phyloP scores from a whole-genome alignment of 768 basidiomycete species.

The Termitomyces heimii region DNA sequence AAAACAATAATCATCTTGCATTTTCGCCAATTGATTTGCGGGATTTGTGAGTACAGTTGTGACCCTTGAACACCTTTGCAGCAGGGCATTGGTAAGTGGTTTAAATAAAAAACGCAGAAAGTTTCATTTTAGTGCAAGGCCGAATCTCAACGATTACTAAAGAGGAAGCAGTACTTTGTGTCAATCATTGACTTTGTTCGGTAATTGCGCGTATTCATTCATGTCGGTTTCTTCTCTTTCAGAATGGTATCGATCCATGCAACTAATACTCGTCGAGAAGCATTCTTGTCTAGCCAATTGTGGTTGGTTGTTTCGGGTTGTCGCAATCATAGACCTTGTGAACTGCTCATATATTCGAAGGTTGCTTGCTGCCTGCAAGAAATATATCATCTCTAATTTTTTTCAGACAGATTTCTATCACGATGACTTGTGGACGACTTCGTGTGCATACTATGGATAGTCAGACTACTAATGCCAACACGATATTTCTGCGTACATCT shows the following conservation, averaged over 20 bases:
- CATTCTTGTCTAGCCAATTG: conserved; percentile 88
- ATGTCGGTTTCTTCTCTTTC: conserved; percentile 84
- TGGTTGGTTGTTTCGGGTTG: conserved; percentile 33
- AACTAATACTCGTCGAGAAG: conserved; percentile 80
- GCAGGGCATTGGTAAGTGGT: conserved; percentile 44
- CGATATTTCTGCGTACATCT: neutral
- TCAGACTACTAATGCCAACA: neutral
- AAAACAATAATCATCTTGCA: too few species aligned
- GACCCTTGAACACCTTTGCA: conserved; percentile 88
- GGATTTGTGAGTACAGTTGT: conserved; percentile 73
- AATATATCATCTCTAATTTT: conserved; percentile 66
- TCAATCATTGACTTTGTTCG: conserved; percentile 83
- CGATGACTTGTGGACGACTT: too few species aligned
- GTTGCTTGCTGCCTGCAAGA: conserved; percentile 59
- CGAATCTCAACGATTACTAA: conserved; percentile 75
- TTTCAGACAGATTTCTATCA: neutral
- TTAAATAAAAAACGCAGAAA: too few species aligned
- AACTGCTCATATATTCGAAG: conserved; percentile 15
- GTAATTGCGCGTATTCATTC: conserved; percentile 51
- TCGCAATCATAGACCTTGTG: conserved; percentile 42
- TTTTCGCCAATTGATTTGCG: conserved; percentile 64
- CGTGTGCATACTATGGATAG: too few species aligned
- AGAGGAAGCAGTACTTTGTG: conserved; percentile 77
- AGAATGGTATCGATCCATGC: conserved; percentile 73
- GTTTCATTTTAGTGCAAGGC: too few species aligned